phyloP scores from a whole-genome alignment of 2,329 filamentous ascomycete species.

The Colletotrichum australisinense region DNA sequence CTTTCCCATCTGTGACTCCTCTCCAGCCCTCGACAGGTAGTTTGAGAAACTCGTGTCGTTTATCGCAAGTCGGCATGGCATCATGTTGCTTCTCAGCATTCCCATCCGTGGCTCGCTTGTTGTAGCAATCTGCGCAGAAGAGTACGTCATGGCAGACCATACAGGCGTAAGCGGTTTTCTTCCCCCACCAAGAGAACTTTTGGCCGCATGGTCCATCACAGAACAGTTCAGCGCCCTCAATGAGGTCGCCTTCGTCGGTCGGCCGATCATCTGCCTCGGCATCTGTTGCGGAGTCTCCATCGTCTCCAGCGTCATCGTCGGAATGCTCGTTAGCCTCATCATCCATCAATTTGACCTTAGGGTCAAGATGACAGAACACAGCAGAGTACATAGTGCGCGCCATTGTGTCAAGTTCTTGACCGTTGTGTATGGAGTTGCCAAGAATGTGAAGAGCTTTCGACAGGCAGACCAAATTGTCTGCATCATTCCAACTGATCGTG shows the following conservation, averaged over 20 bases:
- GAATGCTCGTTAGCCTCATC: background rate
- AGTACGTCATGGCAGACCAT: constrained; percentile 37
- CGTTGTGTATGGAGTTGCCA: constrained; percentile 24
- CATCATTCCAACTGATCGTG: constrained; percentile 41
- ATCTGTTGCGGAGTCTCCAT: background rate
- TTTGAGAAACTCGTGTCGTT: constrained; percentile 38
- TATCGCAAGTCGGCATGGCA: constrained; percentile 30
- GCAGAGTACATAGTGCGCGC: constrained; percentile 41
- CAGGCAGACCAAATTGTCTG: constrained; percentile 34
- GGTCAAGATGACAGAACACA: constrained; percentile 39
- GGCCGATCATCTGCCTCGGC: constrained; percentile 2
- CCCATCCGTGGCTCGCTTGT: constrained; percentile 22
- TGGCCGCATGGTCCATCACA: constrained; percentile 38
- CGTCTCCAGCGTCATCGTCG: background rate
- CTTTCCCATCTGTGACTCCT: constrained; percentile 38
- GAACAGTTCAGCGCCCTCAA: background rate
- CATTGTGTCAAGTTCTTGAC: constrained; percentile 32
- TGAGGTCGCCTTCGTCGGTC: constrained; percentile 32
- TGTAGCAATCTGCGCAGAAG: constrained; percentile 39
- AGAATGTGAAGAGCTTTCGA: constrained; percentile 37
- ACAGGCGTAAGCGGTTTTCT: constrained; percentile 37
- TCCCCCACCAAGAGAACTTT: constrained; percentile 36
- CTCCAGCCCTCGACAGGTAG: constrained; percentile 39
- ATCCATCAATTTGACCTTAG: background rate
- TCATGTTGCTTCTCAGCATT: constrained; percentile 7